A percentile compares a stretch with the other conserved stretches of the same genome.
Conservation (phyloP, 495 filamentous ascomycete genomes). For the Penicillium alfredii region DNA sequence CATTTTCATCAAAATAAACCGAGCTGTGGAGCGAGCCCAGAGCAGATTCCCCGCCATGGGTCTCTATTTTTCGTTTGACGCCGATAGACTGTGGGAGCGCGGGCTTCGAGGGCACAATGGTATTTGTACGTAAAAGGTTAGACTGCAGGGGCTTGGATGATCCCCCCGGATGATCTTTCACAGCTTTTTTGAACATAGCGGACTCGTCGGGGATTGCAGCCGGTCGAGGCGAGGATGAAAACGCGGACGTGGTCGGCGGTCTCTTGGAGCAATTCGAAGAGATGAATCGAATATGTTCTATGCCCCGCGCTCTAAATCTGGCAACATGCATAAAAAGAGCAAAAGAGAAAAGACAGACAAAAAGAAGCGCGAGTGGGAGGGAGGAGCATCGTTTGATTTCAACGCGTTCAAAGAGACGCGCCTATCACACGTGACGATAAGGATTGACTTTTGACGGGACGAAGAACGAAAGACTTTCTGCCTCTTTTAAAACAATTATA, state of each 20-base stretch:
- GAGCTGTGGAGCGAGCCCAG: constrained; percentile 39
- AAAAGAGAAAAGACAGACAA: constrained; percentile 2
- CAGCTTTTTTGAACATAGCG: constrained; percentile 42
- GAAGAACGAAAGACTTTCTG: no score
- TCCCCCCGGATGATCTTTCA: constrained; percentile 34
- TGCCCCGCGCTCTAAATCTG: constrained; percentile 10
- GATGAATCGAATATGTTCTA: constrained; percentile 16
- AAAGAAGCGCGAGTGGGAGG: constrained; percentile 1
- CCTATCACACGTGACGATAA: constrained; percentile 36
- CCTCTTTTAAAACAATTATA: no score
- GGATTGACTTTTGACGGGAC: no score
- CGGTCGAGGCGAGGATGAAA: constrained; percentile 22
- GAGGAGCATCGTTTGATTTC: constrained; percentile 4
- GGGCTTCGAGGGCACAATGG: constrained; percentile 14
- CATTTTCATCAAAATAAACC: constrained; percentile 51
- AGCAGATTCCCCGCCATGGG: constrained; percentile 23
- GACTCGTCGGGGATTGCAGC: constrained; percentile 11
- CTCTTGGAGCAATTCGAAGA: constrained; percentile 20
- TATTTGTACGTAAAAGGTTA: constrained; percentile 23
- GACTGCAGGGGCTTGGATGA: constrained; percentile 35
- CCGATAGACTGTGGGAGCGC: constrained; percentile 25
- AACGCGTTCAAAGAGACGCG: constrained; percentile 16
- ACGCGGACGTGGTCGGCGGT: constrained; percentile 17
- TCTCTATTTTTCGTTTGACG: constrained; percentile 42
- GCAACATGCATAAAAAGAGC: constrained; percentile 37